Evolutionary conservation across 768 basidiomycete genomes (phyloP).

Genomic region (Gloeostereum incarnatum): DNA sequence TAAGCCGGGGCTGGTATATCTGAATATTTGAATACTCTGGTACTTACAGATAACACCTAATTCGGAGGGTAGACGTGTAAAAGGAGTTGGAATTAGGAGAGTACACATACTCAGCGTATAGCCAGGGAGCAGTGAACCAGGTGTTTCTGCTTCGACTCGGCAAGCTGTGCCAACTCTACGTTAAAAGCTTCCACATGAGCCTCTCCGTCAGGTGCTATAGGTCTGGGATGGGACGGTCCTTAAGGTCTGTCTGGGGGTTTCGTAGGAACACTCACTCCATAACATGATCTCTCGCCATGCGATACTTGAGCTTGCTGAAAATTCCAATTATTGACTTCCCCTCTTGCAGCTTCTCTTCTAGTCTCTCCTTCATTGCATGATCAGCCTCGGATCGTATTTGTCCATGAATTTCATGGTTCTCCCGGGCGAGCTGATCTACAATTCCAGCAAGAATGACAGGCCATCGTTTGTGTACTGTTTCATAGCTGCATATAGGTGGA

Average conservation of each 20-base stretch:
- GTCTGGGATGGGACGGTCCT: conserved; percentile 26
- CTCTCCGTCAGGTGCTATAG: conserved; percentile 70
- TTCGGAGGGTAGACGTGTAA: background rate
- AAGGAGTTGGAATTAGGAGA: background rate
- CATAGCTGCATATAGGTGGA: conserved; percentile 37
- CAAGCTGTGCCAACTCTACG: conserved; percentile 46
- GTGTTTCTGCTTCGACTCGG: conserved; percentile 41
- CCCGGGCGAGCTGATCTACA: conserved; percentile 66
- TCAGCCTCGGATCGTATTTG: conserved; percentile 12
- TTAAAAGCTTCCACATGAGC: conserved; percentile 71
- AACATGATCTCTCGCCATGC: conserved; percentile 71
- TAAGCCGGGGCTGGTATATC: conserved; percentile 1
- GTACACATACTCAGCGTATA: conserved; percentile 81
- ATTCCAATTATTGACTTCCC: conserved; percentile 70
- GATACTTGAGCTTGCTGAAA: conserved; percentile 75
- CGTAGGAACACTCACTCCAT: conserved; percentile 42
- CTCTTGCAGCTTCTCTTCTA: conserved; percentile 49
- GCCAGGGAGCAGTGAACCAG: conserved; percentile 93
- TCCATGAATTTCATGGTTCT: conserved; percentile 51
- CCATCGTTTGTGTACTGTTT: conserved; percentile 74
- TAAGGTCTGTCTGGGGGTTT: background rate
- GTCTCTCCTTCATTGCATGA: conserved; percentile 11
- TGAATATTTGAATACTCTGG: conserved; percentile 1
- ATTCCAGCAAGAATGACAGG: conserved; percentile 76
- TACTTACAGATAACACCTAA: conserved; percentile 66